Percentiles rank a stretch among this genome's conserved stretches.
phyloP scores from a whole-genome alignment of 2,329 filamentous ascomycete species.

The Aspergillus carbonarius region DNA sequence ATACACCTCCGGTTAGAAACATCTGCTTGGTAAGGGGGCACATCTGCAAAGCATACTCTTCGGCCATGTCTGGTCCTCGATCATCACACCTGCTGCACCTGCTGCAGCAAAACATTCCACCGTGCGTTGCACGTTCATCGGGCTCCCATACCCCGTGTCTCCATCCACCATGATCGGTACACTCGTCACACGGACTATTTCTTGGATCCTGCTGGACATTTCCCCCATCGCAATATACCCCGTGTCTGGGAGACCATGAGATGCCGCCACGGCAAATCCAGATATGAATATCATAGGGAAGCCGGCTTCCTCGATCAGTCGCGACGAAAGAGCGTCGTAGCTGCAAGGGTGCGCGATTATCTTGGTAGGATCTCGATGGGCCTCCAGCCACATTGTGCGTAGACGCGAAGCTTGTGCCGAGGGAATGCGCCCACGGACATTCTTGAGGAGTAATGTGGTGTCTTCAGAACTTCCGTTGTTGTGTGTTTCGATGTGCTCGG shows the following conservation, averaged over 20 bases:
- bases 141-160: constrained; percentile 51
- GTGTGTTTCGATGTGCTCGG: constrained; percentile 2
- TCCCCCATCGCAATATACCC: constrained; percentile 52
- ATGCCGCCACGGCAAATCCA: constrained; percentile 44
- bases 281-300: constrained; percentile 49
- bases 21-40: background rate
- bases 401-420: constrained; percentile 40
- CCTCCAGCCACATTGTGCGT: constrained; percentile 32
- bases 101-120: constrained; percentile 47
- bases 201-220: constrained; percentile 48
- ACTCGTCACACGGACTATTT: constrained; percentile 38
- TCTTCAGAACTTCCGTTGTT: background rate
- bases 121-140: constrained; percentile 49
- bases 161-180: constrained; percentile 49
- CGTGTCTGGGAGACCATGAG: constrained; percentile 48
- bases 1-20: background rate
- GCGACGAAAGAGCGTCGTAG: constrained; percentile 47
- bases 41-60: constrained; percentile 37
- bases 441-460: constrained; percentile 15
- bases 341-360: constrained; percentile 47
- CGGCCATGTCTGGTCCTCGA: constrained; percentile 53
- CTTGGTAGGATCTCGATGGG: constrained; percentile 42
- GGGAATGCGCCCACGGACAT: constrained; percentile 40
- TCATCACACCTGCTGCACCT: constrained; percentile 42
- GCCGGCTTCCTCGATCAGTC: constrained; percentile 47